Percentiles rank a stretch among this genome's conserved stretches.
These are phyloP conservation scores for Cercophora newfieldiana DNA, from an alignment of 495 filamentous ascomycete species.

Conservation along the genomic window DNA sequence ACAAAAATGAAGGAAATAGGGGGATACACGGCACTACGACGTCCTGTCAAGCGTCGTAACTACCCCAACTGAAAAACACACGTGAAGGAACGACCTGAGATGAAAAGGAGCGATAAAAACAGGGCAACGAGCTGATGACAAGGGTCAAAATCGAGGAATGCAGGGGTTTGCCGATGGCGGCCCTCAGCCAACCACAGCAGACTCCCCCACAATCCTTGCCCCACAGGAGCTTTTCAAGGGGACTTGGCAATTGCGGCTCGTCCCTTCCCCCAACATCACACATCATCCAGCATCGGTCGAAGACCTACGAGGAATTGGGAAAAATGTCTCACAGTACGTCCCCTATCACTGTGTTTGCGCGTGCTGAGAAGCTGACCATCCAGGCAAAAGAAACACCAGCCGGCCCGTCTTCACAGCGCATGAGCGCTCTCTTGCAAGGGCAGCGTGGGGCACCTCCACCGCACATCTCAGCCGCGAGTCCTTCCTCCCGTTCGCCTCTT, in stretches of 20 bases:
- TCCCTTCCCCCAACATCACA: slow-evolving; percentile 3
- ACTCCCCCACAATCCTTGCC: background rate
- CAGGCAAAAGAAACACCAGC: slow-evolving; percentile 92
- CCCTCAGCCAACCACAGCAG: background rate
- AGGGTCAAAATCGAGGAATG: background rate
- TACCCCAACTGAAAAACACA: background rate
- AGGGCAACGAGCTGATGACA: background rate
- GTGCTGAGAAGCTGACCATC: slow-evolving; percentile 24
- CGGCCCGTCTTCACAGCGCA: slow-evolving; percentile 94
- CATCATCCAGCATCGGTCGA: background rate
- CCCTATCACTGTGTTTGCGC: background rate
- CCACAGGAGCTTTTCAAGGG: background rate
- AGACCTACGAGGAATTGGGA: background rate
- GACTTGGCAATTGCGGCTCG: background rate
- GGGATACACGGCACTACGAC: background rate
- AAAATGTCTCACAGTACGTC: slow-evolving; percentile 61
- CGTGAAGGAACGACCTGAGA: background rate
- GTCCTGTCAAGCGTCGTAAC: background rate
- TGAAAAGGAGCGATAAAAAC: background rate
- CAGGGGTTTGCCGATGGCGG: background rate
- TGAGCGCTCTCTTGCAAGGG: slow-evolving; percentile 78
- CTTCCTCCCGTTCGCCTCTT: slow-evolving; percentile 90
- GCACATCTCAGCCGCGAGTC: slow-evolving; percentile 90
- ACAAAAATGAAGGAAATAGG: no score
- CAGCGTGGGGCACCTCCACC: slow-evolving; percentile 75